A percentile compares a stretch with the other conserved stretches of the same genome.
Conservation (phyloP, 2,329 filamentous ascomycete genomes). For the Clarireedia sp. region DNA sequence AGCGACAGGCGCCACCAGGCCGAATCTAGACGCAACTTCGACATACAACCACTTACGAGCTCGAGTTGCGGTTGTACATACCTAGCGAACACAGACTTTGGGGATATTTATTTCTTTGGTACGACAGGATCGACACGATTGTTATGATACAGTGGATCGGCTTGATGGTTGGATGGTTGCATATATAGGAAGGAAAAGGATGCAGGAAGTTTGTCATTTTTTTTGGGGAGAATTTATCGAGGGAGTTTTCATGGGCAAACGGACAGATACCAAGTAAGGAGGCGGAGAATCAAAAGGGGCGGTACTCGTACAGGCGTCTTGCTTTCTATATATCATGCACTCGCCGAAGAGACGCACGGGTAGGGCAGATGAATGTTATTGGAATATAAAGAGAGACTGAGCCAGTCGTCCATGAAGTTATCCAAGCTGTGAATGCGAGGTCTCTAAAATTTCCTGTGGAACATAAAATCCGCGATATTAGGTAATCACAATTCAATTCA, state of each 20-base stretch:
- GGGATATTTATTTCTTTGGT: not conserved
- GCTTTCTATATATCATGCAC: too few species aligned
- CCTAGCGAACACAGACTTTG: not conserved
- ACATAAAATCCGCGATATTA: not conserved
- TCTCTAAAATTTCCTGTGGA: not conserved
- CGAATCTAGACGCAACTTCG: constrained; percentile 4
- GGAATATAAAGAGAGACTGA: too few species aligned
- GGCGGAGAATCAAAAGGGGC: not conserved
- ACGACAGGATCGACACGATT: not conserved
- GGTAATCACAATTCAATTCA: not conserved
- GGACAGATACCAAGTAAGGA: not conserved
- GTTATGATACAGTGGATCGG: not conserved
- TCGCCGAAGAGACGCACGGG: too few species aligned
- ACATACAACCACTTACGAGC: not conserved
- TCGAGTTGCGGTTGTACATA: constrained; percentile 5
- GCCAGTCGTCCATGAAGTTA: too few species aligned
- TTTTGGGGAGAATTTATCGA: not conserved
- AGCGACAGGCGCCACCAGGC: not conserved
- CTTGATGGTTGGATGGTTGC: not conserved
- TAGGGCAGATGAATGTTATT: too few species aligned
- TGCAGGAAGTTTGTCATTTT: not conserved
- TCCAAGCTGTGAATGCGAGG: not conserved
- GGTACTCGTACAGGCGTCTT: not conserved
- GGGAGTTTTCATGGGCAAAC: not conserved
- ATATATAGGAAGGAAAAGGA: not conserved